A percentile compares a stretch with the other conserved stretches of the same genome.
Conservation (phyloP, 108 stramenopile species). For the Skeletonema potamos region DNA sequence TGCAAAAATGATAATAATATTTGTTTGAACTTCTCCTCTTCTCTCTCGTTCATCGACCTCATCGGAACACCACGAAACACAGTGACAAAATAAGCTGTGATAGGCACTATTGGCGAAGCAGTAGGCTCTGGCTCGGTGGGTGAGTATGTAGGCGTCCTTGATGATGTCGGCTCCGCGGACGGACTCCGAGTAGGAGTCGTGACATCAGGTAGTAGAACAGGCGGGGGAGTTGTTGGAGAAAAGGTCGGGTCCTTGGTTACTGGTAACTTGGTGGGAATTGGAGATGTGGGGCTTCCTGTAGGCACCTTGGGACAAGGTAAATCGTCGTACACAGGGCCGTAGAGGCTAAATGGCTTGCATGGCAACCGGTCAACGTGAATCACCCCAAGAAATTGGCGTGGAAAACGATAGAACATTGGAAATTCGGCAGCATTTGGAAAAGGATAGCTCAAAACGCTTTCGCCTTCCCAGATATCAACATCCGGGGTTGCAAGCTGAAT, state of each 20-base stretch:
- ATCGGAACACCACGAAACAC: constrained; percentile 12
- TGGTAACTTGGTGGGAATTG: background rate
- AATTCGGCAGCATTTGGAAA: background rate
- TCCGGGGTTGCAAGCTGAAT: background rate
- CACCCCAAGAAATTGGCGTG: background rate
- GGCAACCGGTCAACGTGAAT: background rate
- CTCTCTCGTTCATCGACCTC: constrained; percentile 13
- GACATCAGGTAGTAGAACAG: background rate
- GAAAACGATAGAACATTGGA: background rate
- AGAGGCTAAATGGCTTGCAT: background rate
- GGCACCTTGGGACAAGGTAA: background rate
- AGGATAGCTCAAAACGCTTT: background rate
- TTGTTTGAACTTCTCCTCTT: constrained; percentile 1
- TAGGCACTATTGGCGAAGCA: constrained; percentile 19
- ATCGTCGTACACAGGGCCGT: background rate
- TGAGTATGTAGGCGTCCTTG: constrained; percentile 2
- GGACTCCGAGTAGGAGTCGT: constrained; percentile 3
- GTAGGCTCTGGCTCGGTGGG: constrained; percentile 15
- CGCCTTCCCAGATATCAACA: background rate
- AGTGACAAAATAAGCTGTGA: constrained; percentile 5
- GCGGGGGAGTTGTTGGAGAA: background rate
- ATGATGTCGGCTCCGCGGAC: background rate
- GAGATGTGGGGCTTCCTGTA: background rate
- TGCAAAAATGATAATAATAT: background rate
- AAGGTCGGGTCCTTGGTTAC: background rate